Evolutionary conservation across 768 basidiomycete species (phyloP), one percentile per base, ranked within the genome.

Genomic region (Calvatia gigantea): DNA sequence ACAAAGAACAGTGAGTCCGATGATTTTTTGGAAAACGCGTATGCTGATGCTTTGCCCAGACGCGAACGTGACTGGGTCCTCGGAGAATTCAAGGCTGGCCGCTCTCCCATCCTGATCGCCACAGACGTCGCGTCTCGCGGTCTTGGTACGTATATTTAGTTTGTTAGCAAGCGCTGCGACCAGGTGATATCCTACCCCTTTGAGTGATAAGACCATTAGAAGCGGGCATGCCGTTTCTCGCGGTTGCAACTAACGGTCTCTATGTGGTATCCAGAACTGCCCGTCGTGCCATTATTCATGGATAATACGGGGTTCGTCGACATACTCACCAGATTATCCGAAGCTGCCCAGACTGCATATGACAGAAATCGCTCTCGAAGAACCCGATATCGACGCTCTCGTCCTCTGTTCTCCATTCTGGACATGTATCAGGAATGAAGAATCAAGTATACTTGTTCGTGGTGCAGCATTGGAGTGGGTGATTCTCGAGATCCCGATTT

Each of bases 31-130:
- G n/a, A 19, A n/a, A 9, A 9, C 12, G 19, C 6, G 25, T 12
- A 50, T 23, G 8, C 51, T 59, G 39, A 65, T 43, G 23, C 4
- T 28, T 7, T 31, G 9, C 44, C 11, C 57, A 94, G 91, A 66
- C 91, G 91, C 55, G 97, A 99, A 77, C 95, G 97, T 76, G 97
- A 99, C 69, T 99, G 97, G 97, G 97, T 98, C 47, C 79, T 99
- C 37, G 79, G 87, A 70, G 97, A 99, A 76, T 99, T 99, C 82
- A 98, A 98, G 76, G 89, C 93, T 53, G 94, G 97, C 65, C 89
- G 94, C 61, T 94, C 91, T 29, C 96, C 96, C 2, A 98, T 99
- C 71, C 82, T 99, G 68, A 92, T 98, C 67, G 97, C 97, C 75
- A 98, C 97, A 64, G 97, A 98, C 71, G 96, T 99, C 66, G 97